Evolutionary conservation across 345 rosid genomes (phyloP).

Genomic region (Ceriops zippeliana): DNA sequence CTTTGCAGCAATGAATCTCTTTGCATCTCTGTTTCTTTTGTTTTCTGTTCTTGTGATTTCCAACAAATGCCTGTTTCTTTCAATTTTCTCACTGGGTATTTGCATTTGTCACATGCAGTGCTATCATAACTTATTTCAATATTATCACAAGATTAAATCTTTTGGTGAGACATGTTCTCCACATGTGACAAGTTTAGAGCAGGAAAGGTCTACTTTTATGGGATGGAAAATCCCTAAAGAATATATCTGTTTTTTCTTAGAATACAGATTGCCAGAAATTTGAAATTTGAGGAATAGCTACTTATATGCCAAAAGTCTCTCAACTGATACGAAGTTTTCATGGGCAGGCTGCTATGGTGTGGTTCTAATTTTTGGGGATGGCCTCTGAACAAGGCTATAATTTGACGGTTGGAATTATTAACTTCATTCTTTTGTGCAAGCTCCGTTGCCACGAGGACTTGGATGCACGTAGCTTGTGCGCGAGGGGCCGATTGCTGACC

Average conservation of each 20-base stretch:
- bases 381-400: neutral
- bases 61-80: neutral
- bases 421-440: slow-evolving; percentile 11
- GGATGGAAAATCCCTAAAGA: no score
- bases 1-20: neutral
- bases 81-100: no score
- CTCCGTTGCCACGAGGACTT: neutral
- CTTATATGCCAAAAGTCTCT: neutral
- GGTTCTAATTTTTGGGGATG: neutral
- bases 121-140: no score
- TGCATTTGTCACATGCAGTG: no score
- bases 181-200: no score
- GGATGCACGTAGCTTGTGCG: neutral
- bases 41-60: neutral
- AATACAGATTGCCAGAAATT: no score
- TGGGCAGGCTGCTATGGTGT: neutral
- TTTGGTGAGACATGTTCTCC: no score
- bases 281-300: no score
- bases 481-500: neutral
- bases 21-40: neutral
- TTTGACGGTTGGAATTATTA: slow-evolving; percentile 14
- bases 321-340: slow-evolving; percentile 1
- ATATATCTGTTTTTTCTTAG: no score
- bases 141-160: no score
- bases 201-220: no score